These are phyloP conservation scores for Boletus pseudopeckii DNA, from an alignment of 768 basidiomycete genomes.

Conservation along the genomic window DNA sequence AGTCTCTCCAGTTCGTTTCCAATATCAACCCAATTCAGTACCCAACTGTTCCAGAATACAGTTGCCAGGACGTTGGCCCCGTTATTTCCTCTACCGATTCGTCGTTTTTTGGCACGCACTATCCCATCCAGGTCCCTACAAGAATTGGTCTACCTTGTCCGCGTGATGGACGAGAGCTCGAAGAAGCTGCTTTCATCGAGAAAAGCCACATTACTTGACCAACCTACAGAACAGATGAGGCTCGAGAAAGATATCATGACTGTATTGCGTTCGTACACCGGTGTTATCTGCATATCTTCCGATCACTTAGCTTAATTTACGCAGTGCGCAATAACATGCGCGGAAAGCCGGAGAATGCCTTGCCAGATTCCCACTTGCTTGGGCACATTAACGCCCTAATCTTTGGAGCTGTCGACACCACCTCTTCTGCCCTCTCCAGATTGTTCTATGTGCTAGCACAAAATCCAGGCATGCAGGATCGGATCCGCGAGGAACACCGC, in stretches of 20 bases:
- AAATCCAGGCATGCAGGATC: not conserved
- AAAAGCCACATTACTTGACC: not conserved
- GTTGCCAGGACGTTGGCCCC: not conserved
- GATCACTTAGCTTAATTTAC: not conserved
- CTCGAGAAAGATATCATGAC: not conserved
- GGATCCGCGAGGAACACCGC: not conserved
- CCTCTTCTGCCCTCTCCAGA: not conserved
- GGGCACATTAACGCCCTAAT: not conserved
- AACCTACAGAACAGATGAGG: not conserved
- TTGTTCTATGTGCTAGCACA: not conserved
- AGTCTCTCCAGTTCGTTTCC: not conserved
- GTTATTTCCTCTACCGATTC: not conserved
- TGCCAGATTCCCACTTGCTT: not conserved
- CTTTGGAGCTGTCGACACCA: slow-evolving; percentile 2
- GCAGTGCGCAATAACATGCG: not conserved
- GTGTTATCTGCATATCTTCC: not conserved
- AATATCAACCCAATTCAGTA: not conserved
- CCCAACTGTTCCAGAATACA: not conserved
- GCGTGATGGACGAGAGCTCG: not conserved
- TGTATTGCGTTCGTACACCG: not conserved
- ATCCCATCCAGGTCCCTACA: not conserved
- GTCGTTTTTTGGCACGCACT: not conserved
- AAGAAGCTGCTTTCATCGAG: slow-evolving; percentile 1
- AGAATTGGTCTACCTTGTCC: not conserved
- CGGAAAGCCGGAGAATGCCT: not conserved